These are phyloP conservation scores for Periconia digitata DNA, from an alignment of 2,329 filamentous ascomycete genomes.

Conservation along the genomic window DNA sequence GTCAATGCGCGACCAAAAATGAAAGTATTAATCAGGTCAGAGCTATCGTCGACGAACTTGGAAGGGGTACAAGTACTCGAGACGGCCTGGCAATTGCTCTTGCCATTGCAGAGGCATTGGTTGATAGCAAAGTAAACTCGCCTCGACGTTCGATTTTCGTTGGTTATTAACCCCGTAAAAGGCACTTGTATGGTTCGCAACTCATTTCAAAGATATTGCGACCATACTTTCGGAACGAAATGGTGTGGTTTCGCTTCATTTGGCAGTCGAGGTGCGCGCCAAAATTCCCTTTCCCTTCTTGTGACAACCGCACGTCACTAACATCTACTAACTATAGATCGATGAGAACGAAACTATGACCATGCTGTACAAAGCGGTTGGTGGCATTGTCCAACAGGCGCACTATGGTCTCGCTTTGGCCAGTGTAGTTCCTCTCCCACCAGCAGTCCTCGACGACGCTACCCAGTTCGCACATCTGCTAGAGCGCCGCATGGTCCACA, in stretches of 20 bases:
- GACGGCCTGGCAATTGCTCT: slow-evolving; percentile 90
- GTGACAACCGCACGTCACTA: neutral
- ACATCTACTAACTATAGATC: slow-evolving; percentile 21
- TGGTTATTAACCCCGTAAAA: slow-evolving; percentile 25
- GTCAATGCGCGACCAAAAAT: neutral
- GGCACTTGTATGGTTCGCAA: slow-evolving; percentile 87
- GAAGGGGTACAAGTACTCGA: slow-evolving; percentile 82
- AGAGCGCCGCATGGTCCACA: slow-evolving; percentile 58
- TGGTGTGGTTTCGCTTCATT: slow-evolving; percentile 81
- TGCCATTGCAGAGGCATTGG: slow-evolving; percentile 83
- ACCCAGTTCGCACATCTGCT: slow-evolving; percentile 66
- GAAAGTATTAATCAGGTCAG: slow-evolving; percentile 14
- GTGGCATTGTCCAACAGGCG: slow-evolving; percentile 68
- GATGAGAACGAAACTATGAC: slow-evolving; percentile 65
- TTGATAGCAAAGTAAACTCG: slow-evolving; percentile 61
- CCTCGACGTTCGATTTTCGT: neutral
- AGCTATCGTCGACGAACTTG: slow-evolving; percentile 87
- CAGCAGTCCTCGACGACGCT: slow-evolving; percentile 67
- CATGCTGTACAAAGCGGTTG: slow-evolving; percentile 83
- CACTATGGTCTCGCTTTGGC: slow-evolving; percentile 88
- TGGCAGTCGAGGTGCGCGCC: slow-evolving; percentile 66
- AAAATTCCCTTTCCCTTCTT: neutral
- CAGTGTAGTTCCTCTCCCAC: slow-evolving; percentile 71
- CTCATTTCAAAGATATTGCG: slow-evolving; percentile 85
- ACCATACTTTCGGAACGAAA: slow-evolving; percentile 71